phyloP scores from a whole-genome alignment of 495 filamentous ascomycete species.

The Friedmanniomyces endolithicus region DNA sequence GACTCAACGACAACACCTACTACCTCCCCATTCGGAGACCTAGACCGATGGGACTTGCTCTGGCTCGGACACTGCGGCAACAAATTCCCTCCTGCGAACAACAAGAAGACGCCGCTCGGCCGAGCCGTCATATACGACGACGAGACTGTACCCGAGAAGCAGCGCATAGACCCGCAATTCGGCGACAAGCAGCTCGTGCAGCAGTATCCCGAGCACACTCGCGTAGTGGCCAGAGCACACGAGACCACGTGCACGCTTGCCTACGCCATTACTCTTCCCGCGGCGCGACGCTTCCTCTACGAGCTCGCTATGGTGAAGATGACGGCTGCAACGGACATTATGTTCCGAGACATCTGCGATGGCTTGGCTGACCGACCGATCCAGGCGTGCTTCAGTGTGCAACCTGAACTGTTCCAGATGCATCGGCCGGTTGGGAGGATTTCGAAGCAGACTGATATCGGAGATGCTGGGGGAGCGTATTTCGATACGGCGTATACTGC shows the following conservation, averaged over 20 bases:
- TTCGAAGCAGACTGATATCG: neutral
- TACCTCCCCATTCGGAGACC: slow-evolving; percentile 11
- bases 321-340: neutral
- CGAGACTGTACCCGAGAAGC: slow-evolving; percentile 8
- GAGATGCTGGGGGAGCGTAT: neutral
- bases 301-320: neutral
- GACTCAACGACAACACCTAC: neutral
- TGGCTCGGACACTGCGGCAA: slow-evolving; percentile 13
- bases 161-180: slow-evolving; percentile 1
- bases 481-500: neutral
- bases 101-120: slow-evolving; percentile 4
- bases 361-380: neutral
- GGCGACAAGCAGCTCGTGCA: neutral
- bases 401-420: slow-evolving; percentile 7
- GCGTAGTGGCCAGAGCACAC: slow-evolving; percentile 1
- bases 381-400: neutral
- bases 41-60: slow-evolving; percentile 8
- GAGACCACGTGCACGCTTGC: neutral
- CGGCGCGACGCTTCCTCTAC: slow-evolving; percentile 6
- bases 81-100: neutral
- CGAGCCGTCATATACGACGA: slow-evolving; percentile 8
- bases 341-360: neutral
- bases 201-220: slow-evolving; percentile 10
- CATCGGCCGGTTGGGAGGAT: slow-evolving; percentile 2
- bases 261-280: slow-evolving; percentile 4